These are phyloP conservation scores for Rhodotorula sp. DNA, from an alignment of 1,284 basidiomycete genomes.

Conservation along the genomic window DNA sequence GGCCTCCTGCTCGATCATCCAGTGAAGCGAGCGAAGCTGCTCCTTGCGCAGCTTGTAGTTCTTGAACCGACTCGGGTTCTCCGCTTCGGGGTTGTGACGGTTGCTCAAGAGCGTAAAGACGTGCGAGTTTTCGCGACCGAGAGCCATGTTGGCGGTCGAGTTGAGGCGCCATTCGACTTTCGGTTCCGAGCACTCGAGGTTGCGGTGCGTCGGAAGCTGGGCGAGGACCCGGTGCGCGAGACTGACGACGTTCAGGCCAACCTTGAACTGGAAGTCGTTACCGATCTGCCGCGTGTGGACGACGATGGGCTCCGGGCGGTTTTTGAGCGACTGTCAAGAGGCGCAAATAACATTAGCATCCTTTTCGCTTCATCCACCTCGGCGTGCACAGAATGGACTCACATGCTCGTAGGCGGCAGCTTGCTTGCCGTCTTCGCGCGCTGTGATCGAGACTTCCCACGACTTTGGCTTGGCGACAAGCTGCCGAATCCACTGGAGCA, in stretches of 20 bases:
- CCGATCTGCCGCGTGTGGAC: slow-evolving; percentile 77
- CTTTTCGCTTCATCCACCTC: slow-evolving; percentile 8
- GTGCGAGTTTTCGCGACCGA: slow-evolving; percentile 8
- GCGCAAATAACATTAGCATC: neutral
- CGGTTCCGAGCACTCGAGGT: neutral
- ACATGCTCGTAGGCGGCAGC: slow-evolving; percentile 53
- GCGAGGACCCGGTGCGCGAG: slow-evolving; percentile 82
- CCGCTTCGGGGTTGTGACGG: slow-evolving; percentile 67
- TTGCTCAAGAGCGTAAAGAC: slow-evolving; percentile 71
- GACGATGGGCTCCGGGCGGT: slow-evolving; percentile 79
- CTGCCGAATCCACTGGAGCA: slow-evolving; percentile 67
- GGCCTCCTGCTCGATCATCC: slow-evolving; percentile 87
- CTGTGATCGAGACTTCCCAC: slow-evolving; percentile 47
- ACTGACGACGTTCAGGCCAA: slow-evolving; percentile 83
- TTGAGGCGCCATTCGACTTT: slow-evolving; percentile 51
- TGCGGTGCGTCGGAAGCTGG: slow-evolving; percentile 62
- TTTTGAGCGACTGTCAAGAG: slow-evolving; percentile 66
- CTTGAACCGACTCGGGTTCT: slow-evolving; percentile 77
- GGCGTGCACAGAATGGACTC: slow-evolving; percentile 10
- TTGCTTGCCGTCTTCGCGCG: slow-evolving; percentile 76
- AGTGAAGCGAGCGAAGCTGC: slow-evolving; percentile 82
- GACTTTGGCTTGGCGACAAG: slow-evolving; percentile 52
- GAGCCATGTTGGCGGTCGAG: slow-evolving; percentile 53
- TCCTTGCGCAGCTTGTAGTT: slow-evolving; percentile 67
- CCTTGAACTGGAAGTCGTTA: slow-evolving; percentile 63